Conservation (phyloP, 306 rosid genomes). For the Corylus heterophylla region DNA sequence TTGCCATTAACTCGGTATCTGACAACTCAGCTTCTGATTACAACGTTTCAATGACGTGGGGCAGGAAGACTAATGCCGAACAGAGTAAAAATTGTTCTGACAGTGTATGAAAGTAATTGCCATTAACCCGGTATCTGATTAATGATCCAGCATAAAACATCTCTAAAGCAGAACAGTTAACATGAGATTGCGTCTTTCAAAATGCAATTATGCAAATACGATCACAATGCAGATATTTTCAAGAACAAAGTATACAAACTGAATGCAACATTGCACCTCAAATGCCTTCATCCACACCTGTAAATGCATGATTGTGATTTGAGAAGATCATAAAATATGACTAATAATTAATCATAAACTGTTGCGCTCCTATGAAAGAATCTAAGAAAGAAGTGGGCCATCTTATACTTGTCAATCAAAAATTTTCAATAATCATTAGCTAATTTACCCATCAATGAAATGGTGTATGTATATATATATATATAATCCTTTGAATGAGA, state of each 20-base stretch:
- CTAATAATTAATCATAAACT: background rate
- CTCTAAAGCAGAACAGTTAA: too few relatives aligned
- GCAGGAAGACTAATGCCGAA: too few relatives aligned
- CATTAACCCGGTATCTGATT: too few relatives aligned
- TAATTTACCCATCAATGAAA: conserved; percentile 5
- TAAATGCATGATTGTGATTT: background rate
- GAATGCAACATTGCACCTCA: conserved; percentile 7
- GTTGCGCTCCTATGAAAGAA: background rate
- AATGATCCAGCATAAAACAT: too few relatives aligned
- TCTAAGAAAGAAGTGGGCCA: conserved; percentile 1
- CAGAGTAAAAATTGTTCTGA: too few relatives aligned
- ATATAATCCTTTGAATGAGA: background rate
- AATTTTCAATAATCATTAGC: background rate
- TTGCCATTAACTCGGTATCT: too few relatives aligned
- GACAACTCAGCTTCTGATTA: too few relatives aligned
- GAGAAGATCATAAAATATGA: background rate
- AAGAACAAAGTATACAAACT: background rate
- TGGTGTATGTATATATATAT: background rate
- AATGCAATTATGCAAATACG: background rate
- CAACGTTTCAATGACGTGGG: too few relatives aligned
- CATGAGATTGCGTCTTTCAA: background rate
- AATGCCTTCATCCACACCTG: background rate
- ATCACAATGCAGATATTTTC: background rate
- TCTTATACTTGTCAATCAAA: background rate
- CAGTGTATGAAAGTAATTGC: too few relatives aligned